phyloP scores from a whole-genome alignment of 345 rosid genomes.

The Angophora floribunda region DNA sequence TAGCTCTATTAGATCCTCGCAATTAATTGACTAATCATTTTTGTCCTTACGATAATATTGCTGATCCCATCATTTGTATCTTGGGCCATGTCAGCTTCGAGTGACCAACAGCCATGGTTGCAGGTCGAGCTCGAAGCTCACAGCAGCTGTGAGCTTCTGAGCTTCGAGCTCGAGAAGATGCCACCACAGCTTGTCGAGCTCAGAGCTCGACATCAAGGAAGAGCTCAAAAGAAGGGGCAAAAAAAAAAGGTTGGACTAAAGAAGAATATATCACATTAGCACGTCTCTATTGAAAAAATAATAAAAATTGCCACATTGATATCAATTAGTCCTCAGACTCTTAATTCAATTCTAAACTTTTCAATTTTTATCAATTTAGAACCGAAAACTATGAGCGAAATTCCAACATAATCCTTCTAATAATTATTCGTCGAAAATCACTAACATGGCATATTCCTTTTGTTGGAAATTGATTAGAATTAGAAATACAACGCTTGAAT shows the following conservation, averaged over 20 bases:
- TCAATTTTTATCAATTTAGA: background rate
- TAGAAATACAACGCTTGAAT: background rate
- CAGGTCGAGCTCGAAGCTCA: too few species aligned
- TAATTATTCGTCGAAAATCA: background rate
- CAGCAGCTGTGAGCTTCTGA: too few species aligned
- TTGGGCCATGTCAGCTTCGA: too few species aligned
- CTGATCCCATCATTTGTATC: too few species aligned
- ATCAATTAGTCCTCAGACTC: accelerated
- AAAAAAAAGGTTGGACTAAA: background rate
- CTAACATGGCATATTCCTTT: accelerated
- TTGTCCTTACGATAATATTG: too few species aligned
- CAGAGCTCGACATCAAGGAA: too few species aligned
- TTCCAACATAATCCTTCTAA: background rate
- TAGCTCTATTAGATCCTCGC: too few species aligned
- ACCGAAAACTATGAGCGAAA: background rate
- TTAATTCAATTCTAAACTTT: accelerated
- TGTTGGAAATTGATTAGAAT: too few species aligned
- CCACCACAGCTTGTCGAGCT: too few species aligned
- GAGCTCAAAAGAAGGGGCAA: background rate
- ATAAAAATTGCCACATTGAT: background rate
- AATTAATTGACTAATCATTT: too few species aligned
- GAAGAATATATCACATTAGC: background rate
- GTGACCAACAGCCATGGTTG: too few species aligned
- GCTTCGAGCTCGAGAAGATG: too few species aligned
- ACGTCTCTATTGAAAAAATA: background rate